Evolutionary conservation across 305 asterid genomes (phyloP).

Genomic region (Fraxinus platypoda): DNA sequence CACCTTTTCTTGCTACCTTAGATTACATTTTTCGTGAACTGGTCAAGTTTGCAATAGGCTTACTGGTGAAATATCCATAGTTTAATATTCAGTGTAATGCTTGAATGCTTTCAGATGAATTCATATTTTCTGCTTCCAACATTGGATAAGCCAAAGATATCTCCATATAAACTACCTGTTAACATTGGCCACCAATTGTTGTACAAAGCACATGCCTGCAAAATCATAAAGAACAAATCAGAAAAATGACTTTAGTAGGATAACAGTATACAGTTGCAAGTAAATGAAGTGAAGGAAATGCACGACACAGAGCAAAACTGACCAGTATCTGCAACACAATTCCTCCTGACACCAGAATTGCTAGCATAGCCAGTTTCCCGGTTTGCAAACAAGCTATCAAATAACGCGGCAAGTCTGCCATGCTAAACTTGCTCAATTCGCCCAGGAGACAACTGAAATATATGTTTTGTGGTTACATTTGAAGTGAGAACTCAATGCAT

Average conservation of each 20-base stretch:
- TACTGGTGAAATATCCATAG: background rate
- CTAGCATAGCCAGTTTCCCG: constrained; percentile 82
- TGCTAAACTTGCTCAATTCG: constrained; percentile 45
- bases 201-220: constrained; percentile 88
- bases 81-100: background rate
- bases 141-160: constrained; percentile 15
- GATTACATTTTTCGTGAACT: background rate
- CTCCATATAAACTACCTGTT: constrained; percentile 51
- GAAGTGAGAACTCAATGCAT: constrained; percentile 1
- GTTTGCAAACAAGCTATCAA: constrained; percentile 73
- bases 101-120: background rate
- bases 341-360: constrained; percentile 87
- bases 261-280: constrained; percentile 17
- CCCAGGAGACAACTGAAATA: constrained; percentile 27
- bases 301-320: constrained; percentile 12
- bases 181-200: constrained; percentile 99
- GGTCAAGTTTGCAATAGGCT: background rate
- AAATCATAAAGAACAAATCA: constrained; percentile 28
- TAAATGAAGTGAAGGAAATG: constrained; percentile 7
- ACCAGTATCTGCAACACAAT: constrained; percentile 94
- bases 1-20: background rate
- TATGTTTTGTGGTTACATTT: background rate
- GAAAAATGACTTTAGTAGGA: constrained; percentile 12
- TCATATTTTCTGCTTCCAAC: background rate
- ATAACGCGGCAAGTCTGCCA: constrained; percentile 74